Percentiles rank a stretch among this genome's conserved stretches.
phyloP scores from a whole-genome alignment of 129 eudicot genomes.

The Scalesia atractyloides region DNA sequence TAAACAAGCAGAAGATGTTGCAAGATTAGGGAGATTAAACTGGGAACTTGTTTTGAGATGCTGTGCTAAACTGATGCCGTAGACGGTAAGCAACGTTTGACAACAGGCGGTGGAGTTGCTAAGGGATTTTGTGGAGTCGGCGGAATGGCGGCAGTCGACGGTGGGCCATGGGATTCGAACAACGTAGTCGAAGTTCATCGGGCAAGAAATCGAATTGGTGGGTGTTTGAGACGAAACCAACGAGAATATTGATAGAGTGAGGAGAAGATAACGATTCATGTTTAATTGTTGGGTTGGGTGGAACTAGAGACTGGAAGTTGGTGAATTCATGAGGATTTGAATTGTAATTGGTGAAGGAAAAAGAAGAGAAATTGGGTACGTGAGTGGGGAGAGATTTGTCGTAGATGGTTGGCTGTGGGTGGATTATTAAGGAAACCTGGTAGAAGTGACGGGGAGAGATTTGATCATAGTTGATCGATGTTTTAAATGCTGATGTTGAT shows the following conservation, averaged over 20 bases:
- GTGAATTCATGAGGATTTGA: neutral
- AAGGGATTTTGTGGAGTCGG: constrained; percentile 17
- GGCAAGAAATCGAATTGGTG: constrained; percentile 45
- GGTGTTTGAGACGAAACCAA: neutral
- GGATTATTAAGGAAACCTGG: neutral
- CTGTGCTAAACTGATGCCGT: constrained; percentile 59
- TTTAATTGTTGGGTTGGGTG: no score
- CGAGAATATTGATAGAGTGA: no score
- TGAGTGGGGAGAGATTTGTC: constrained; percentile 2
- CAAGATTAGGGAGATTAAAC: constrained; percentile 55
- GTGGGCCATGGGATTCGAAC: constrained; percentile 52
- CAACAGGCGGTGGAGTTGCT: constrained; percentile 44
- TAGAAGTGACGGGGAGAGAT: neutral
- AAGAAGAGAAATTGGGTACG: neutral
- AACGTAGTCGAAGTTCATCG: constrained; percentile 56
- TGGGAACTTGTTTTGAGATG: constrained; percentile 49
- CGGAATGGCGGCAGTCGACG: constrained; percentile 39
- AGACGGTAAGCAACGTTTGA: constrained; percentile 63
- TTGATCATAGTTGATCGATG: neutral
- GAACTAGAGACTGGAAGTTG: neutral
- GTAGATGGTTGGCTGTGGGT: constrained; percentile 10
- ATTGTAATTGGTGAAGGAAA: neutral
- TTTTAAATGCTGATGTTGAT: constrained; percentile 4
- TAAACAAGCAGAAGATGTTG: constrained; percentile 62
- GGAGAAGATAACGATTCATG: no score